A percentile compares a stretch with the other conserved stretches of the same genome.
Evolutionary conservation across 805 yeast genomes (phyloP).

Genomic region (Lachancea cidri): DNA sequence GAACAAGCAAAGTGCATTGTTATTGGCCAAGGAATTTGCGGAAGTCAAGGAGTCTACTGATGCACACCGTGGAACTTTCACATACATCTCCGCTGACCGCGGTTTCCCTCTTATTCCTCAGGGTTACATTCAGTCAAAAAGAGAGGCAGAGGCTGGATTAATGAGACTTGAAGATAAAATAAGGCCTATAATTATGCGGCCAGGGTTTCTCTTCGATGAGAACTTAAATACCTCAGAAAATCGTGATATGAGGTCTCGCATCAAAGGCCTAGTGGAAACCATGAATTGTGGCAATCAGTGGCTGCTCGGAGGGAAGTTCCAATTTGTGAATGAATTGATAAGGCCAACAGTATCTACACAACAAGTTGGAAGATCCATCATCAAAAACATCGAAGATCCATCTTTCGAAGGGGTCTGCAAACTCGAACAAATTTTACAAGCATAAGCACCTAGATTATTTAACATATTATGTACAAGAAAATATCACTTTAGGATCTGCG

Average conservation of each 20-base stretch:
- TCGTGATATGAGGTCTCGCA: conserved; percentile 15
- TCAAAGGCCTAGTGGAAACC: conserved; percentile 41
- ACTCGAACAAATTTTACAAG: conserved; percentile 43
- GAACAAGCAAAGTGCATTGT: conserved; percentile 64
- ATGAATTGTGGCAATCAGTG: conserved; percentile 41
- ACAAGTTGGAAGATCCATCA: conserved; percentile 55
- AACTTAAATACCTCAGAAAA: conserved; percentile 30
- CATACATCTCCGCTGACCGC: conserved; percentile 76
- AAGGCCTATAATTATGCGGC: conserved; percentile 64
- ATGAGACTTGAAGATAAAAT: conserved; percentile 34
- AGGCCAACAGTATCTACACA: conserved; percentile 67
- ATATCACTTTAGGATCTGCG: conserved; percentile 18
- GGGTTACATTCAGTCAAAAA: conserved; percentile 69
- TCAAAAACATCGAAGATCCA: conserved; percentile 49
- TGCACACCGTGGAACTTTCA: conserved; percentile 39
- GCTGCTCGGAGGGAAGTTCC: conserved; percentile 37
- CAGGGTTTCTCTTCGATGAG: conserved; percentile 78
- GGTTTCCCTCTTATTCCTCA: conserved; percentile 63
- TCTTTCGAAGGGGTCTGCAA: conserved; percentile 52
- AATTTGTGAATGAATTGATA: conserved; percentile 41
- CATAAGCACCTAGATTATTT: not conserved
- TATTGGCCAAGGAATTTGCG: conserved; percentile 52
- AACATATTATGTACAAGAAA: conserved; percentile 5
- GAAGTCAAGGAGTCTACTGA: conserved; percentile 17
- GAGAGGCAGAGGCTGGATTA: conserved; percentile 67